phyloP scores from a whole-genome alignment of 441 rosid genomes.

The Viola pubescens region DNA sequence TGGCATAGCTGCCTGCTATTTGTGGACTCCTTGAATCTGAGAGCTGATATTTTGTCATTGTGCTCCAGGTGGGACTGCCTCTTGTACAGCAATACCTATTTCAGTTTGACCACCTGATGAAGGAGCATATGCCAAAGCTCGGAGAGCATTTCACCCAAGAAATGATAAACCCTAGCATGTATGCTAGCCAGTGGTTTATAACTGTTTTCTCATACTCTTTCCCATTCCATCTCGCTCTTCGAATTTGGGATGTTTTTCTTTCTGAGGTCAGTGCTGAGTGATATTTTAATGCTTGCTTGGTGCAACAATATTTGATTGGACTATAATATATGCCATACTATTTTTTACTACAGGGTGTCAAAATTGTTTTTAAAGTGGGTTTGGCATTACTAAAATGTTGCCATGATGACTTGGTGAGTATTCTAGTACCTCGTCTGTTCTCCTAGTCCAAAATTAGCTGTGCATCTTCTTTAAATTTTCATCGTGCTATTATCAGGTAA shows the following conservation, averaged over 20 bases:
- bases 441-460: neutral
- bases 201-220: slow-evolving; percentile 86
- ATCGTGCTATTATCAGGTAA: slow-evolving; percentile 33
- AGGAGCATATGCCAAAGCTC: slow-evolving; percentile 74
- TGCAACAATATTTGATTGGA: slow-evolving; percentile 6
- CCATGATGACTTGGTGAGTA: slow-evolving; percentile 78
- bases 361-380: slow-evolving; percentile 83
- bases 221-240: slow-evolving; percentile 80
- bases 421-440: slow-evolving; percentile 9
- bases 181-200: slow-evolving; percentile 97
- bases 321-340: neutral
- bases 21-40: neutral
- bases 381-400: slow-evolving; percentile 76
- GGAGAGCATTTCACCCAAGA: slow-evolving; percentile 80
- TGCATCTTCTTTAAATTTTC: neutral
- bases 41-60: slow-evolving; percentile 4
- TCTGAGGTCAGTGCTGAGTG: slow-evolving; percentile 48
- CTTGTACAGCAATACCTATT: slow-evolving; percentile 83
- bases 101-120: slow-evolving; percentile 69
- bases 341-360: slow-evolving; percentile 58
- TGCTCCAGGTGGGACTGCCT: slow-evolving; percentile 75
- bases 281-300: neutral
- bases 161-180: slow-evolving; percentile 98
- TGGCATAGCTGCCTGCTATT: neutral
- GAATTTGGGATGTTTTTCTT: slow-evolving; percentile 96